Conservation (phyloP, 228 moss, liverwort and hornwort species). For the Sphagnum fallax region DNA sequence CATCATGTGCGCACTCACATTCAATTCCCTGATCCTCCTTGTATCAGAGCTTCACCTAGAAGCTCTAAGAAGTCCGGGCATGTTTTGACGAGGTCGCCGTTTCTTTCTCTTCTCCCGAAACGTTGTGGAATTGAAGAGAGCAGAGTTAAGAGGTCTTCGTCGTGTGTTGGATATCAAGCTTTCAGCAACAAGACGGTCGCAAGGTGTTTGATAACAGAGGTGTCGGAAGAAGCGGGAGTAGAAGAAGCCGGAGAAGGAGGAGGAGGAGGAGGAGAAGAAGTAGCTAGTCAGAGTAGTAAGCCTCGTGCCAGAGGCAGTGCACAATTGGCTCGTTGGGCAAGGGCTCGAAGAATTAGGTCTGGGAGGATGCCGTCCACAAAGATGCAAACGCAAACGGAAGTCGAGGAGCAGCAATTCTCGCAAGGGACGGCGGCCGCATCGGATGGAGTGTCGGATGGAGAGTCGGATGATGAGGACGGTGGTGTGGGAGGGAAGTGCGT, state of each 20-base stretch:
- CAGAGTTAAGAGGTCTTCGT: no score
- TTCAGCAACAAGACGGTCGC: no score
- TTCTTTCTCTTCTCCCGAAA: no score
- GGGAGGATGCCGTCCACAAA: slow-evolving; percentile 33
- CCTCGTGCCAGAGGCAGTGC: slow-evolving; percentile 40
- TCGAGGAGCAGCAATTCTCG: slow-evolving; percentile 11
- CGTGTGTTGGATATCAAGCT: no score
- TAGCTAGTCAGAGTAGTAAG: slow-evolving; percentile 1
- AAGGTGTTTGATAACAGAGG: no score
- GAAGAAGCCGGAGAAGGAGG: slow-evolving; percentile 4
- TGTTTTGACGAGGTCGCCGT: no score
- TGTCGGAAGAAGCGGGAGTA: background rate
- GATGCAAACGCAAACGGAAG: slow-evolving; percentile 11
- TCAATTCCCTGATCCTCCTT: no score
- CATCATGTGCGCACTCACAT: no score
- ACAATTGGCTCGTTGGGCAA: slow-evolving; percentile 82
- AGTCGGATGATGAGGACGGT: slow-evolving; percentile 26
- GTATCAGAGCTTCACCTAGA: no score
- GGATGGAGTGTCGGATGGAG: slow-evolving; percentile 2
- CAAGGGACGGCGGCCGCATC: slow-evolving; percentile 8
- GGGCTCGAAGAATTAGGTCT: slow-evolving; percentile 64
- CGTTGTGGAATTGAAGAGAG: no score
- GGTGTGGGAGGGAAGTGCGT: slow-evolving; percentile 37
- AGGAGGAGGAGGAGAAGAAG: slow-evolving; percentile 2
- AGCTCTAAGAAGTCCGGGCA: no score